Percentiles rank a stretch among this genome's conserved stretches.
phyloP scores from a whole-genome alignment of 345 rosid species.

The Erysimum cheiranthoides region DNA sequence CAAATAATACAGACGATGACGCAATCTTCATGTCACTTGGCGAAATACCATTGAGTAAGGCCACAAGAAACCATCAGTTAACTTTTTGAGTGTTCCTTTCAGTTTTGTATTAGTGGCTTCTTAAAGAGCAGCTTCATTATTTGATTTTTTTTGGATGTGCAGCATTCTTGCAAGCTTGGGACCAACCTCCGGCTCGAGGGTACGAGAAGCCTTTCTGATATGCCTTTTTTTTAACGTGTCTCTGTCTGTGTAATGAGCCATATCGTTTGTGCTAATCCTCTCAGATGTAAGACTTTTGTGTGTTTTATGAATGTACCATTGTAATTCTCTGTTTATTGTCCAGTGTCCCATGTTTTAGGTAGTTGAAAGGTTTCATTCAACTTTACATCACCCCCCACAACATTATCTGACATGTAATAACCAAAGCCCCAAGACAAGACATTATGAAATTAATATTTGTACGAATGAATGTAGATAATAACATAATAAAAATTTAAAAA shows the following conservation, averaged over 20 bases:
- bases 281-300: slow-evolving; percentile 17
- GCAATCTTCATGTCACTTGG: slow-evolving; percentile 95
- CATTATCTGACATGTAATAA: slow-evolving; percentile 1
- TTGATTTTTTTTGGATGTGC: slow-evolving; percentile 20
- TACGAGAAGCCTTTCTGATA: slow-evolving; percentile 83
- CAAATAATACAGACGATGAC: slow-evolving; percentile 68
- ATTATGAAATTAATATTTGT: not conserved
- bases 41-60: slow-evolving; percentile 93
- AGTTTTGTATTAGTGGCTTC: not conserved
- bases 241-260: slow-evolving; percentile 18
- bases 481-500: not conserved
- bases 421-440: not conserved
- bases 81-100: not conserved
- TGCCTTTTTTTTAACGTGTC: not conserved
- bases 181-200: slow-evolving; percentile 71
- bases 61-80: slow-evolving; percentile 29
- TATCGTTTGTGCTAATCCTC: slow-evolving; percentile 30
- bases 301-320: slow-evolving; percentile 22
- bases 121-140: not conserved
- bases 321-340: slow-evolving; percentile 19
- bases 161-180: slow-evolving; percentile 91
- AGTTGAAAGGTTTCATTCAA: not conserved
- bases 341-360: slow-evolving; percentile 7
- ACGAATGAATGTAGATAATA: not conserved
- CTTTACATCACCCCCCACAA: not conserved